Percentiles rank a stretch among this genome's conserved stretches.
Evolutionary conservation across 2,329 filamentous ascomycete species (phyloP).

Genomic region (Ophiocordyceps camponoti-saundersi): DNA sequence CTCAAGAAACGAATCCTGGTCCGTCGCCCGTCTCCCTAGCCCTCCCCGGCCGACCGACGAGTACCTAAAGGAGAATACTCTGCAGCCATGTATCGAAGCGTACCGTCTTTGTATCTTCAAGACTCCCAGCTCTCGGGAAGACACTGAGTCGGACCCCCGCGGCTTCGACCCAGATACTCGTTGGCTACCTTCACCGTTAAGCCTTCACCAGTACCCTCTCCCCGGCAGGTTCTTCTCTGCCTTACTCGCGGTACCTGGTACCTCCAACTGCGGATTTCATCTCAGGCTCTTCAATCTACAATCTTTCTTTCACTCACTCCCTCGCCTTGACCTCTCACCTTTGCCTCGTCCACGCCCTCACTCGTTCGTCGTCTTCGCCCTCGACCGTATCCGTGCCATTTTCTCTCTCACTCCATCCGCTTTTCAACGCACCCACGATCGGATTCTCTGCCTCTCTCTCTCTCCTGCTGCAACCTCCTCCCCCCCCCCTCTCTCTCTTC

Average conservation of each 20-base stretch:
- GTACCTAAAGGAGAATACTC: neutral
- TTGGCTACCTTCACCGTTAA: neutral
- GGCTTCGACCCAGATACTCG: neutral
- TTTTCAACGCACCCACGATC: too few species aligned
- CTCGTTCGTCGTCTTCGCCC: neutral
- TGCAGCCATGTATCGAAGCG: neutral
- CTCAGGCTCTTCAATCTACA: constrained; percentile 9
- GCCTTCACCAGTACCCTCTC: neutral
- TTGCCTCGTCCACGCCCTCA: neutral
- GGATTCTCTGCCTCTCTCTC: neutral
- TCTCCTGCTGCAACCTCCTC: neutral
- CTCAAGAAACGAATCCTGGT: too few species aligned
- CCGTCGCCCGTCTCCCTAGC: too few species aligned
- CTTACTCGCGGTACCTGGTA: neutral
- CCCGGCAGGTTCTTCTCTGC: neutral
- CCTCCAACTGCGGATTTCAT: constrained; percentile 6
- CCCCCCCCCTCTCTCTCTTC: neutral
- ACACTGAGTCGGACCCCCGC: neutral
- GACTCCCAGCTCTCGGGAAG: neutral
- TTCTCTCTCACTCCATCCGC: neutral
- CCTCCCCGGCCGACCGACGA: too few species aligned
- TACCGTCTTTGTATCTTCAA: neutral
- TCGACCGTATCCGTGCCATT: neutral
- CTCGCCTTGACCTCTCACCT: constrained; percentile 1
- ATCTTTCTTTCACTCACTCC: constrained; percentile 5